Evolutionary conservation across 768 basidiomycete genomes (phyloP).

Genomic region (Amanita fuliginea): DNA sequence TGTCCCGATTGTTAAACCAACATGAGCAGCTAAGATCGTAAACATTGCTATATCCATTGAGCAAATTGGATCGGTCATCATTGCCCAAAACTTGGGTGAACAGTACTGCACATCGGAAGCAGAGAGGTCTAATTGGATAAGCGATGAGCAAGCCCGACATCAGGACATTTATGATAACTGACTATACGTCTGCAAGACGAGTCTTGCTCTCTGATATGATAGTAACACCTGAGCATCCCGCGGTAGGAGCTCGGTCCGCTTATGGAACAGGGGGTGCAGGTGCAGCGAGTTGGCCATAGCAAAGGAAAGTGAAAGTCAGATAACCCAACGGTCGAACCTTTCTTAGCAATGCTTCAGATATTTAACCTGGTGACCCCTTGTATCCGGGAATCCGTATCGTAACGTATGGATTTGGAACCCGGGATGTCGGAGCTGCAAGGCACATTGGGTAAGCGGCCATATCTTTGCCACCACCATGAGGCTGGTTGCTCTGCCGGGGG

Average conservation of each 20-base stretch:
- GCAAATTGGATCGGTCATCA: slow-evolving; percentile 43
- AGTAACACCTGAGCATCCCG: slow-evolving; percentile 34
- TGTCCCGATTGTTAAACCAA: slow-evolving; percentile 43
- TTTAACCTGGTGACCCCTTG: background rate
- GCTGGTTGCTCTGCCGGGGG: slow-evolving; percentile 16
- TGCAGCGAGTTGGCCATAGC: slow-evolving; percentile 27
- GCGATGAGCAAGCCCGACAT: slow-evolving; percentile 6
- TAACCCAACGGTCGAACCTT: background rate
- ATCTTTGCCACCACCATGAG: slow-evolving; percentile 10
- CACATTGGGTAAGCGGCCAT: background rate
- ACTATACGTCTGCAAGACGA: slow-evolving; percentile 42
- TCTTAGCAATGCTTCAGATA: background rate
- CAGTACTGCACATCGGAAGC: slow-evolving; percentile 37
- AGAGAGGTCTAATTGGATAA: slow-evolving; percentile 24
- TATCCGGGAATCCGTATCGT: slow-evolving; percentile 8
- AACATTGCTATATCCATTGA: slow-evolving; percentile 41
- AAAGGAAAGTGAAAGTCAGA: background rate
- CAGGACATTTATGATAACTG: slow-evolving; percentile 10
- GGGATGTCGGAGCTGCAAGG: slow-evolving; percentile 2
- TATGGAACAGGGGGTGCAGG: slow-evolving; percentile 35
- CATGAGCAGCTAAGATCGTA: slow-evolving; percentile 40
- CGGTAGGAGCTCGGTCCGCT: slow-evolving; percentile 30
- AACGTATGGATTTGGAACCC: slow-evolving; percentile 9
- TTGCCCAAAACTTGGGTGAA: slow-evolving; percentile 37
- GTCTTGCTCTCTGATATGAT: slow-evolving; percentile 37